Conservation (phyloP, 2,329 filamentous ascomycete species). For the Aspergillus chevalieri region DNA sequence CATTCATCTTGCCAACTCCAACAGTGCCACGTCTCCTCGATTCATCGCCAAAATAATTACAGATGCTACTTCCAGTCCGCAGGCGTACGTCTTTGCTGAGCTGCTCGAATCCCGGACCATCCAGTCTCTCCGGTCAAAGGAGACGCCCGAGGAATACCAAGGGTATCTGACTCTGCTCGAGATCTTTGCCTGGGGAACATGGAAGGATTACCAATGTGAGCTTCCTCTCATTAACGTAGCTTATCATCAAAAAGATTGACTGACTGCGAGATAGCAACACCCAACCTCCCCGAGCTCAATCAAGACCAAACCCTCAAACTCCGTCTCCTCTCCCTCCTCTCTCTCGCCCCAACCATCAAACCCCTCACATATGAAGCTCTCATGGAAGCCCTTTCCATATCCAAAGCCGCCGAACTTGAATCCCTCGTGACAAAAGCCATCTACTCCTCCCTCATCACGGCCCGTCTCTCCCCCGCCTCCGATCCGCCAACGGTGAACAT, state of each 20-base stretch:
- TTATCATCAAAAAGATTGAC: background rate
- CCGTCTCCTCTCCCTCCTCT: slow-evolving; percentile 76
- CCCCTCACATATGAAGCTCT: slow-evolving; percentile 70
- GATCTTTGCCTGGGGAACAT: slow-evolving; percentile 91
- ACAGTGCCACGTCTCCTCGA: slow-evolving; percentile 62
- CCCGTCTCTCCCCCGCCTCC: slow-evolving; percentile 83
- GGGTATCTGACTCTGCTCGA: slow-evolving; percentile 66
- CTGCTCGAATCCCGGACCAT: slow-evolving; percentile 77
- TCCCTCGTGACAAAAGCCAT: slow-evolving; percentile 79
- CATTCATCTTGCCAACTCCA: slow-evolving; percentile 78
- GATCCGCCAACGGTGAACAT: slow-evolving; percentile 68
- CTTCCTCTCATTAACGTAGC: background rate
- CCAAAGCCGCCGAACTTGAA: slow-evolving; percentile 66
- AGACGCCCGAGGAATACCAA: slow-evolving; percentile 55
- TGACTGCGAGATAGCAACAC: slow-evolving; percentile 31
- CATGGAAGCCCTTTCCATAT: slow-evolving; percentile 60
- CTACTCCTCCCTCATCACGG: slow-evolving; percentile 75
- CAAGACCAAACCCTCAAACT: slow-evolving; percentile 75
- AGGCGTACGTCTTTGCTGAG: slow-evolving; percentile 90
- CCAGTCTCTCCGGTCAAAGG: slow-evolving; percentile 57
- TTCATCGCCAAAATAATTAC: slow-evolving; percentile 79
- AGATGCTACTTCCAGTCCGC: slow-evolving; percentile 80
- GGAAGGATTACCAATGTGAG: slow-evolving; percentile 64
- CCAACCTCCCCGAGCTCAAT: slow-evolving; percentile 64
- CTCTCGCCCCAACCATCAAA: slow-evolving; percentile 62